phyloP scores from a whole-genome alignment of 2,329 filamentous ascomycete species.

The Fusarium globosum region DNA sequence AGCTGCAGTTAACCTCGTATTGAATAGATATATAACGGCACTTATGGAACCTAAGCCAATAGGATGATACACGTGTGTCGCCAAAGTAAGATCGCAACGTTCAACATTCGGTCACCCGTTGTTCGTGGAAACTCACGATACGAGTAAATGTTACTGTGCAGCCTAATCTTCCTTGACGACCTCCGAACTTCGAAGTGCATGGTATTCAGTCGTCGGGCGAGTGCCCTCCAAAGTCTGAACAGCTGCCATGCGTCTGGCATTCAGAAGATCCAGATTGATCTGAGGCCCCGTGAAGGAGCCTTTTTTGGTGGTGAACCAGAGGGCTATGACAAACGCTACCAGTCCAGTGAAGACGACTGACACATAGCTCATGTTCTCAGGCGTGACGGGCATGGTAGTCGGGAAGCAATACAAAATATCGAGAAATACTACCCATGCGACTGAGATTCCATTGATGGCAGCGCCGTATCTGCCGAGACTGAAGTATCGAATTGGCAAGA shows the following conservation, averaged over 20 bases:
- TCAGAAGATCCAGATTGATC: conserved; percentile 33
- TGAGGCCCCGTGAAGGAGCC: conserved; percentile 30
- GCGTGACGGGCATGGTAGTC: conserved; percentile 28
- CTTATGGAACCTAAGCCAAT: neutral
- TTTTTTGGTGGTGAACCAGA: conserved; percentile 39
- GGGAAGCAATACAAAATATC: conserved; percentile 39
- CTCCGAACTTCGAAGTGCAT: neutral
- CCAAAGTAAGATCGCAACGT: no score
- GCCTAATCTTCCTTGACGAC: conserved; percentile 3
- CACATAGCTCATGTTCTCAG: conserved; percentile 42
- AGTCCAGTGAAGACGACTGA: conserved; percentile 31
- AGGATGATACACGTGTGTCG: neutral
- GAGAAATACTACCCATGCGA: conserved; percentile 35
- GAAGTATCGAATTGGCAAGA: conserved; percentile 43
- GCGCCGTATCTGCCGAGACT: conserved; percentile 40
- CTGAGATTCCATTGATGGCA: conserved; percentile 37
- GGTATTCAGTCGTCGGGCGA: neutral
- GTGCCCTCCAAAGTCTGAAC: conserved; percentile 12
- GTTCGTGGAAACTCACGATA: neutral
- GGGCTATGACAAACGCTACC: conserved; percentile 26
- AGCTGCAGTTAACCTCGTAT: neutral
- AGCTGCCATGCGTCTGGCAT: conserved; percentile 25
- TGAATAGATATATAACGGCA: neutral
- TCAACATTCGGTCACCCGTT: neutral
- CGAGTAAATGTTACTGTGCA: accelerated